Percentiles rank a stretch among this genome's conserved stretches.
phyloP scores from a whole-genome alignment of 371 early-diverging fungal genomes.

The Mucor piriformis region DNA sequence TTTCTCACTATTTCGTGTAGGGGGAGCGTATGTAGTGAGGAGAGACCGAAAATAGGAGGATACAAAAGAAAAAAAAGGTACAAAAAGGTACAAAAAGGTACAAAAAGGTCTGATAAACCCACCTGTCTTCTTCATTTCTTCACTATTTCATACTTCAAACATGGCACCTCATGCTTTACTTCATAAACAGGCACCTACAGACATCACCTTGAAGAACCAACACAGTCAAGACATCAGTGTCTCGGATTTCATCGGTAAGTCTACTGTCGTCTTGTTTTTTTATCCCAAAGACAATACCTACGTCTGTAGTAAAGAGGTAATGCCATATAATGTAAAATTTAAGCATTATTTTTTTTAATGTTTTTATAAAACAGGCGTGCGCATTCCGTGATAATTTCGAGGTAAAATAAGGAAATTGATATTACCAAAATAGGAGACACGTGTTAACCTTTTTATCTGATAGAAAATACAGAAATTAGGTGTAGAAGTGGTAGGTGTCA shows the following conservation, averaged over 20 bases:
- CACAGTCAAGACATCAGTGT: constrained; percentile 28
- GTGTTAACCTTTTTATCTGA: background rate
- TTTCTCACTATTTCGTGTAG: too few species aligned
- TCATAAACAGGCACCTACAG: constrained; percentile 30
- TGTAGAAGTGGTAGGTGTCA: constrained; percentile 33
- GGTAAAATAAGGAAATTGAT: constrained; percentile 2
- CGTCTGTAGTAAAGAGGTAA: constrained; percentile 42
- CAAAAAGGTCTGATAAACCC: background rate
- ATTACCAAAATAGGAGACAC: background rate
- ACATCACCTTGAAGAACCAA: constrained; percentile 34
- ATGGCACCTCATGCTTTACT: constrained; percentile 29
- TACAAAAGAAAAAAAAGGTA: too few species aligned
- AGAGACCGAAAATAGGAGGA: background rate
- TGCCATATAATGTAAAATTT: too few species aligned
- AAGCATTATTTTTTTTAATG: background rate
- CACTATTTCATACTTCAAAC: background rate
- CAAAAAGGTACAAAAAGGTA: too few species aligned
- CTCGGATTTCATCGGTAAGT: constrained; percentile 31
- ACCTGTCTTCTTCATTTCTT: background rate
- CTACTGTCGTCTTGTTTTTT: constrained; percentile 35
- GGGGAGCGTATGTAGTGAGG: background rate
- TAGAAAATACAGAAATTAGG: constrained; percentile 22
- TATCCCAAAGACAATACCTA: constrained; percentile 40
- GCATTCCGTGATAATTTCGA: constrained; percentile 30
- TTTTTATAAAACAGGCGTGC: constrained; percentile 15